Evolutionary conservation across 129 eudicot species (phyloP), one percentile per base, ranked within the genome.

Genomic region (Saposhnikovia divaricata): DNA sequence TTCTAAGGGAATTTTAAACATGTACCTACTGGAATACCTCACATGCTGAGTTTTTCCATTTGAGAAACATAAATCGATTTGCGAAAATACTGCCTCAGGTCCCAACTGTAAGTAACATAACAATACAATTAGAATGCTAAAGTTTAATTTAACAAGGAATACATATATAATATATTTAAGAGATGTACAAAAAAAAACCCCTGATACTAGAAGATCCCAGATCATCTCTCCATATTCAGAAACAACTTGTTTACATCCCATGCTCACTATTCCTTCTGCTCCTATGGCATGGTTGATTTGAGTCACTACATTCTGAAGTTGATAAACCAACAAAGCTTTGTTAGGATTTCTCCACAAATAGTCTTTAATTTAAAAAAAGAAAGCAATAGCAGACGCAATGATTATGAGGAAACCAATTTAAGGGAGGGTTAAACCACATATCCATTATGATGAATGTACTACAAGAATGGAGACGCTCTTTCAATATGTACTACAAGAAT

Each of bases 1-100:
- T 45, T 27, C 55, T 6, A 14, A 8, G 9, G 40, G 46, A 74
- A 19, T 31, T 27, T 2, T 15, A 23, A 9, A 1, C 12, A 25
- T 13, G 28, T 74, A 23, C 40, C 70, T 11, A 66, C 8, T 66
- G 42, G 72, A 66, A 66, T 11, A 91, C 97, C 97, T 89, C 70
- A 81, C 82, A 46, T 88, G 82, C 82, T 87, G 84, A 74, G 46
- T 5, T 73, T 85, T 82, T 66, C 89, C 91, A 50, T 69, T 76
- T 66, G 86, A 77, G 74, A 65, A 75, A 85, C 99, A 96, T 85
- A 96, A 87, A 66, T 98, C 93, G 39, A 88, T 69, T 73, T 88
- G 85, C 14, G 98, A 65, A 77, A 98, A 96, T 77, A 92, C 89
- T 78, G 80, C 42, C 59, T 83, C 85, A 39, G 99, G 95, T 57